Evolutionary conservation across 2,329 filamentous ascomycete species (phyloP).

Genomic region (Hypoxylon sp.): DNA sequence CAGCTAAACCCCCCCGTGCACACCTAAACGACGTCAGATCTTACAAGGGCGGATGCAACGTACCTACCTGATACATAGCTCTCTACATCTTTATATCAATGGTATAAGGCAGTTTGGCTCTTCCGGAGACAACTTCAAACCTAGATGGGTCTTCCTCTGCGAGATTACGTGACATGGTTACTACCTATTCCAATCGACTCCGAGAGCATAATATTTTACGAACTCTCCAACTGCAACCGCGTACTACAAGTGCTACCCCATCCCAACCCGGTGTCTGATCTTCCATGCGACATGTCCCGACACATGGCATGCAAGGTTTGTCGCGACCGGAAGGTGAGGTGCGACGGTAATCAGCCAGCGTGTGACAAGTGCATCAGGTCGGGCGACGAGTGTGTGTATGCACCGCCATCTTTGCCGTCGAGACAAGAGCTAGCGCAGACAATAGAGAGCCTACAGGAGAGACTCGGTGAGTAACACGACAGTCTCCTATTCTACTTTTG

Average conservation of each 20-base stretch:
- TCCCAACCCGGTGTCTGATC: background rate
- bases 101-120: constrained; percentile 10
- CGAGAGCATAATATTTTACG: background rate
- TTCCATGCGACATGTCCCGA: constrained; percentile 9
- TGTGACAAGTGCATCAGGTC: constrained; percentile 49
- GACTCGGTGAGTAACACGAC: constrained; percentile 42
- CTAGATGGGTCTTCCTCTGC: background rate
- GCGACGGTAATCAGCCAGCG: constrained; percentile 44
- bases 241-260: background rate
- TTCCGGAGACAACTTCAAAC: background rate
- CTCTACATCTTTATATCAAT: constrained; percentile 4
- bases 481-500: background rate
- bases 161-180: constrained; percentile 3
- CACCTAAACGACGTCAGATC: constrained; percentile 2
- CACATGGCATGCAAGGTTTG: constrained; percentile 33
- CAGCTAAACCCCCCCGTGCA: background rate
- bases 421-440: constrained; percentile 48
- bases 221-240: background rate
- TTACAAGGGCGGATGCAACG: constrained; percentile 3
- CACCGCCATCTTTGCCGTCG: constrained; percentile 47
- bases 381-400: constrained; percentile 48
- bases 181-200: background rate
- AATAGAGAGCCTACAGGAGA: constrained; percentile 48
- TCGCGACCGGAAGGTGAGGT: constrained; percentile 49
- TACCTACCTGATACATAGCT: background rate